A percentile compares a stretch with the other conserved stretches of the same genome.
phyloP scores from a whole-genome alignment of 2,329 filamentous ascomycete genomes.

The Dothiorella sarmentorum region DNA sequence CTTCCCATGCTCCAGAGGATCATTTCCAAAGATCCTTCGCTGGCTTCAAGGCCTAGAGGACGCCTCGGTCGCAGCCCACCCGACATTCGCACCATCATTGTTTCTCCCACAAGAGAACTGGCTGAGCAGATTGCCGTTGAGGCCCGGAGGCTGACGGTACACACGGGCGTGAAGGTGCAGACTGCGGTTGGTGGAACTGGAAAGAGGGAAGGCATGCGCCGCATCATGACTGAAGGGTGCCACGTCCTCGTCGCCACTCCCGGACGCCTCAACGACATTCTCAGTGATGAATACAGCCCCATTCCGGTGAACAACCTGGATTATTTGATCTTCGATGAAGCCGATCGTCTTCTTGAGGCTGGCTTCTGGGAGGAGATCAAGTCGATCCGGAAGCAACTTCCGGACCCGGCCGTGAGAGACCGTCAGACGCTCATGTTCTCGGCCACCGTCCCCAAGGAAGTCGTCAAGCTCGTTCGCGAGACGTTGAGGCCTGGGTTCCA shows the following conservation, averaged over 20 bases:
- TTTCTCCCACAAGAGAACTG: constrained; percentile 61
- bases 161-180: constrained; percentile 66
- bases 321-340: constrained; percentile 61
- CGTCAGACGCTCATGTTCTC: constrained; percentile 95
- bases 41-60: constrained; percentile 44
- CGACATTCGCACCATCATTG: constrained; percentile 58
- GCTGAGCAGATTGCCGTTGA: constrained; percentile 67
- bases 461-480: constrained; percentile 71
- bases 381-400: constrained; percentile 53
- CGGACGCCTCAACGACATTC: constrained; percentile 78
- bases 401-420: constrained; percentile 58
- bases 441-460: constrained; percentile 81
- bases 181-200: constrained; percentile 89
- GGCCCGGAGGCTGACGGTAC: constrained; percentile 62
- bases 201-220: constrained; percentile 64
- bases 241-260: constrained; percentile 89
- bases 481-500: constrained; percentile 82
- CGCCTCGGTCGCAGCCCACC: constrained; percentile 39
- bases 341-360: constrained; percentile 65
- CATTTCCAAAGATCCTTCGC: constrained; percentile 58
- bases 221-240: constrained; percentile 72
- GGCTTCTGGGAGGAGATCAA: constrained; percentile 50
- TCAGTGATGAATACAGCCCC: constrained; percentile 61
- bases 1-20: constrained; percentile 81
- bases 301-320: constrained; percentile 62